Conservation (phyloP, 2,329 filamentous ascomycete species). For the Botryotinia narcissicola region DNA sequence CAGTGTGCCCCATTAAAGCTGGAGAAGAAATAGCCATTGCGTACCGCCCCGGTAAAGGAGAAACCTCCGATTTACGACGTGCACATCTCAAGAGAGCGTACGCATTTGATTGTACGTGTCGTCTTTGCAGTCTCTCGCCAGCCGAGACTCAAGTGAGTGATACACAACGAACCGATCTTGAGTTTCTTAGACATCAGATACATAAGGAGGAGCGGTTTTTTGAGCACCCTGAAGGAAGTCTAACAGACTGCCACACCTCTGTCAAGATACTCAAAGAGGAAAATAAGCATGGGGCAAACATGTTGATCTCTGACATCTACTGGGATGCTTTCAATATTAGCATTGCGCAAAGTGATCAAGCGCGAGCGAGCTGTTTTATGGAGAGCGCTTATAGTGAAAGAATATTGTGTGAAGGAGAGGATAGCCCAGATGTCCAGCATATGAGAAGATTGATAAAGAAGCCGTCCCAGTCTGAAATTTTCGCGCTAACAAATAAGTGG, state of each 20-base stretch:
- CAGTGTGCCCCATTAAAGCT: slow-evolving; percentile 23
- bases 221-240: slow-evolving; percentile 30
- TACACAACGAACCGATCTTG: slow-evolving; percentile 34
- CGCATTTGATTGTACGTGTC: slow-evolving; percentile 39
- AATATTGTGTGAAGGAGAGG: slow-evolving; percentile 41
- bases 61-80: slow-evolving; percentile 8
- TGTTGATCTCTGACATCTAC: slow-evolving; percentile 38
- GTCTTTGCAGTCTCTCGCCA: slow-evolving; percentile 31
- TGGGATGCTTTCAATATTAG: slow-evolving; percentile 45
- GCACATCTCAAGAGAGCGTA: slow-evolving; percentile 37
- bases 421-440: slow-evolving; percentile 34
- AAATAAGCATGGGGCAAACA: slow-evolving; percentile 20
- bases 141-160: slow-evolving; percentile 37
- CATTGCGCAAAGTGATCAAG: slow-evolving; percentile 44
- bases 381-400: slow-evolving; percentile 39
- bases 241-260: slow-evolving; percentile 36
- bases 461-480: slow-evolving; percentile 14
- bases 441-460: slow-evolving; percentile 21
- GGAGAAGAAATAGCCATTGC: slow-evolving; percentile 31
- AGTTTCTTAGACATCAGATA: slow-evolving; percentile 38
- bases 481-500: slow-evolving; percentile 19
- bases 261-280: slow-evolving; percentile 33
- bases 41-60: slow-evolving; percentile 22
- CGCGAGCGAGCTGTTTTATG: slow-evolving; percentile 43
- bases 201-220: slow-evolving; percentile 33